Evolutionary conservation across 2,329 filamentous ascomycete genomes (phyloP).

Genomic region (Thielaviopsis euricoi): DNA sequence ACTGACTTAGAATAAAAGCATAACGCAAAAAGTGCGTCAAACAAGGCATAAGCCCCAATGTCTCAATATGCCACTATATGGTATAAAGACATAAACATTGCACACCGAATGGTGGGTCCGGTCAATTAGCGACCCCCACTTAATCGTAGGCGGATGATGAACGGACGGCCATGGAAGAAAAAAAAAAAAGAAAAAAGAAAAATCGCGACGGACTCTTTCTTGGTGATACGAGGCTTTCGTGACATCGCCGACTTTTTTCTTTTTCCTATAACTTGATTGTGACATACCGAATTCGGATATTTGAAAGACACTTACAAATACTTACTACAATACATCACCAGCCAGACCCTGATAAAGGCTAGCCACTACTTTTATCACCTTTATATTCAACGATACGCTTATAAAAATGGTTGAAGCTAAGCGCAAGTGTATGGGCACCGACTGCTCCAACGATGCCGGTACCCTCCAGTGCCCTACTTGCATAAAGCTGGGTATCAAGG

Average conservation of each 20-base stretch:
- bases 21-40: too few relatives aligned
- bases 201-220: not conserved
- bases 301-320: not conserved
- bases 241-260: not conserved
- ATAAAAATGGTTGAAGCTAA: constrained; percentile 31
- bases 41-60: too few relatives aligned
- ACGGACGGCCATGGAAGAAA: too few relatives aligned
- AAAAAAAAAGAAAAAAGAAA: not conserved
- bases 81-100: not conserved
- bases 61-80: not conserved
- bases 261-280: not conserved
- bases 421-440: constrained; percentile 61
- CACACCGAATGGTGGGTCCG: not conserved
- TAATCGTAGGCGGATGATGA: not conserved
- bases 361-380: not conserved
- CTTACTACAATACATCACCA: not conserved
- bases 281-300: not conserved
- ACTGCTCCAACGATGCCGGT: constrained; percentile 77
- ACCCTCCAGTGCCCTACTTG: constrained; percentile 88
- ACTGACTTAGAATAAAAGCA: too few relatives aligned
- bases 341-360: not conserved
- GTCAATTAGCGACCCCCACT: not conserved
- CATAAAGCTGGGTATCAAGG: constrained; percentile 69
- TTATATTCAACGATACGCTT: not conserved
- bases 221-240: not conserved